Evolutionary conservation across 768 basidiomycete genomes (phyloP).

Genomic region (Hydnum rufescens): DNA sequence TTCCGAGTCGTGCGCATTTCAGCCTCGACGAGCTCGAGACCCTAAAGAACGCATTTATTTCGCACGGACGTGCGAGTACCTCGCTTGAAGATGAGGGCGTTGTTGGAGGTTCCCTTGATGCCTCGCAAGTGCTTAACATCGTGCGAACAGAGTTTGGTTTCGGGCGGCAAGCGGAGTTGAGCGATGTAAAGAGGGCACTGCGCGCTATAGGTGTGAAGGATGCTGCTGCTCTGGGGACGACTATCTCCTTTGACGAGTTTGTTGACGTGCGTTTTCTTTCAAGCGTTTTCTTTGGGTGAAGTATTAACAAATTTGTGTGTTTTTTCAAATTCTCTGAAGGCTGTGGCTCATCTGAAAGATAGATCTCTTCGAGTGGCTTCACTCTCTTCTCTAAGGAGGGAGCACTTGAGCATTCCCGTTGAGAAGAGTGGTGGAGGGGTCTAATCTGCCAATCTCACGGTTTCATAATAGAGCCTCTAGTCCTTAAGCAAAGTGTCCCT

Average conservation of each 20-base stretch:
- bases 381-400: neutral
- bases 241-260: neutral
- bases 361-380: neutral
- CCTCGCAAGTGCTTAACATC: neutral
- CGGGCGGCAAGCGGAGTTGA: neutral
- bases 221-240: neutral
- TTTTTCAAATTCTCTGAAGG: neutral
- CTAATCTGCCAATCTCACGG: too few species aligned
- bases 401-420: neutral
- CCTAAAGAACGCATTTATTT: neutral
- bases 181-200: neutral
- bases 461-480: too few species aligned
- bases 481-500: too few species aligned
- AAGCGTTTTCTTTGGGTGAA: neutral
- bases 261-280: neutral
- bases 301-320: neutral
- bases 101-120: neutral
- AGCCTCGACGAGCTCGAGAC: neutral
- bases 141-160: neutral
- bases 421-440: slow-evolving; percentile 1
- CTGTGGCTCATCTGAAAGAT: neutral
- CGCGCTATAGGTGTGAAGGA: neutral
- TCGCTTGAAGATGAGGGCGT: neutral
- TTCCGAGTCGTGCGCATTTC: neutral
- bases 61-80: neutral